phyloP scores from a whole-genome alignment of 2,329 filamentous ascomycete genomes.

The Talaromyces atroroseus region DNA sequence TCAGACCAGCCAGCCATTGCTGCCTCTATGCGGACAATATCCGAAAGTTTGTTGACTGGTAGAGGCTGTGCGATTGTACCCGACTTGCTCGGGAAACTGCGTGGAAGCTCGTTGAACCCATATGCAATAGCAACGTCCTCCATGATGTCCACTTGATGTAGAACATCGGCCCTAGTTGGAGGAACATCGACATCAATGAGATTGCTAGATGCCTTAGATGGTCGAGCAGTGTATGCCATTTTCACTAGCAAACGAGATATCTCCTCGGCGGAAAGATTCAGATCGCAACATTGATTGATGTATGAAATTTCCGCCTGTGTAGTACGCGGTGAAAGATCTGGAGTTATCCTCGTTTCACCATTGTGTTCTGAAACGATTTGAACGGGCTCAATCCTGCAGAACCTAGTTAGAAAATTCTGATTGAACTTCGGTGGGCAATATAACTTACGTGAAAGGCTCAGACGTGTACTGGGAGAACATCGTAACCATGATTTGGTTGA shows the following conservation, averaged over 20 bases:
- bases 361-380: slow-evolving; percentile 92
- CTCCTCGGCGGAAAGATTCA: slow-evolving; percentile 65
- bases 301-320: slow-evolving; percentile 85
- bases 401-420: not conserved
- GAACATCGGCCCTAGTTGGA: slow-evolving; percentile 83
- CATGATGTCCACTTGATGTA: slow-evolving; percentile 98
- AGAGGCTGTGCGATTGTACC: slow-evolving; percentile 82
- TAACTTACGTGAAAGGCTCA: slow-evolving; percentile 68
- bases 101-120: slow-evolving; percentile 92
- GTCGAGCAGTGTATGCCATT: slow-evolving; percentile 81
- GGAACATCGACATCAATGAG: slow-evolving; percentile 78
- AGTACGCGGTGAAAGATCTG: slow-evolving; percentile 69
- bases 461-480: slow-evolving; percentile 95
- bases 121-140: slow-evolving; percentile 96
- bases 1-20: slow-evolving; percentile 96
- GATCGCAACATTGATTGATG: slow-evolving; percentile 86
- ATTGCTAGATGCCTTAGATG: slow-evolving; percentile 63
- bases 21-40: slow-evolving; percentile 82
- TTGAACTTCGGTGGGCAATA: not conserved
- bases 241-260: slow-evolving; percentile 77
- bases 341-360: slow-evolving; percentile 70
- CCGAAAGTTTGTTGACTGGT: slow-evolving; percentile 86
- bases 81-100: slow-evolving; percentile 77
- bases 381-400: slow-evolving; percentile 69
- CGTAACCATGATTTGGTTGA: slow-evolving; percentile 88